Percentiles rank a stretch among this genome's conserved stretches.
Conservation (phyloP, 495 filamentous ascomycete genomes). For the Entonaema liquescens region DNA sequence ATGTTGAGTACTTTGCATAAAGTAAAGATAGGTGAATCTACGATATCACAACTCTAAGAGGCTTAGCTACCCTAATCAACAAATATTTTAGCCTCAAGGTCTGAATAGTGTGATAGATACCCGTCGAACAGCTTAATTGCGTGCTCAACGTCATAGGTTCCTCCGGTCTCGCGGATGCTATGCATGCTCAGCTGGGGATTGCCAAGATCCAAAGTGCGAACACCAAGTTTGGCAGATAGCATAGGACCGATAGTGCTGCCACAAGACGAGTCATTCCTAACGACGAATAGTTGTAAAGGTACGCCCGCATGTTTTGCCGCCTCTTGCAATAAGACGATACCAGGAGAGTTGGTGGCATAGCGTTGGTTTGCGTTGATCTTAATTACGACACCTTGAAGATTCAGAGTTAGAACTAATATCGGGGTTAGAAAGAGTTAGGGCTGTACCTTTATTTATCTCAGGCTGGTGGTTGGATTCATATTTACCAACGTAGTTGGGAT, state of each 20-base stretch:
- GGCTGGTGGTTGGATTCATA: constrained; percentile 91
- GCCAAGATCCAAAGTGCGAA: constrained; percentile 88
- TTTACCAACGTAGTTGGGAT: constrained; percentile 92
- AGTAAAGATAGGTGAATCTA: too few species aligned
- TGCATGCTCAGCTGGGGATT: constrained; percentile 99
- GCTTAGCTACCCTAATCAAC: constrained; percentile 64
- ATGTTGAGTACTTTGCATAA: too few species aligned
- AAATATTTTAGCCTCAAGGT: constrained; percentile 80
- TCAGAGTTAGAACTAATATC: not conserved
- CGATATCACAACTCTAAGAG: too few species aligned
- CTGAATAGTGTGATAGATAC: constrained; percentile 85
- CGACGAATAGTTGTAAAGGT: constrained; percentile 94
- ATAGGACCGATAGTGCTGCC: constrained; percentile 97
- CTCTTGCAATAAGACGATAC: constrained; percentile 92
- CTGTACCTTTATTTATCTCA: constrained; percentile 80
- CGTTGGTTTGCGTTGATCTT: constrained; percentile 98
- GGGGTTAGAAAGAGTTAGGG: not conserved
- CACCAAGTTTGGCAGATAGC: constrained; percentile 84
- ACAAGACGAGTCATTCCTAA: constrained; percentile 92
- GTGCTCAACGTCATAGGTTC: constrained; percentile 86
- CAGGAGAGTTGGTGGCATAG: constrained; percentile 95
- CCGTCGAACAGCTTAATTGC: constrained; percentile 85
- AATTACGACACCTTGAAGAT: constrained; percentile 76
- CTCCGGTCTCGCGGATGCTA: constrained; percentile 91
- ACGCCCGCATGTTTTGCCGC: constrained; percentile 73